Conservation (phyloP, 345 rosid genomes). For the Citrus glauca region DNA sequence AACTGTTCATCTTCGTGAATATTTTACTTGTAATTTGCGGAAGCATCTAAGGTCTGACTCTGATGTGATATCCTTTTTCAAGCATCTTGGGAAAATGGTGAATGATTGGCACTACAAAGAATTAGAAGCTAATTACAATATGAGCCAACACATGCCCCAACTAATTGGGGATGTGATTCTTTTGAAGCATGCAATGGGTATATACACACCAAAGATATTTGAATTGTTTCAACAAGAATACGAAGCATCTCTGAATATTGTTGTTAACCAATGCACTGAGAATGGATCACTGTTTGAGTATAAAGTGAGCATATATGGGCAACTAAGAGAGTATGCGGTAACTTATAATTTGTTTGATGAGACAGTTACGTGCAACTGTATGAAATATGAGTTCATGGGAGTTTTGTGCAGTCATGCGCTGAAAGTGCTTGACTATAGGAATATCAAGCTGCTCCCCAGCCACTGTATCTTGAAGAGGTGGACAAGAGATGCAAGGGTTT, state of each 20-base stretch:
- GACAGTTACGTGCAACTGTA: constrained; percentile 24
- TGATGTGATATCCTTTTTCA: constrained; percentile 27
- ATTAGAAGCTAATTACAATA: constrained; percentile 32
- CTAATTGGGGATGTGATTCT: constrained; percentile 29
- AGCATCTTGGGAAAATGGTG: constrained; percentile 24
- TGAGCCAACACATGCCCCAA: constrained; percentile 23
- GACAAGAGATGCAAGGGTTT: constrained; percentile 31
- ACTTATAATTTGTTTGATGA: constrained; percentile 16
- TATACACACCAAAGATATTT: constrained; percentile 27
- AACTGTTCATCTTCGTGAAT: constrained; percentile 9
- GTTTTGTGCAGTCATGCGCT: constrained; percentile 31
- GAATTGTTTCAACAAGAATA: constrained; percentile 30
- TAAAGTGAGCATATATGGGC: constrained; percentile 24
- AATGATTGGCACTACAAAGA: constrained; percentile 33
- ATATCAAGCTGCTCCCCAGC: constrained; percentile 23
- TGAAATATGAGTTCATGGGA: constrained; percentile 36
- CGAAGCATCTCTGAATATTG: constrained; percentile 26
- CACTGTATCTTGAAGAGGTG: constrained; percentile 31
- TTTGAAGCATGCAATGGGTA: constrained; percentile 27
- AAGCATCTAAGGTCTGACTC: constrained; percentile 24
- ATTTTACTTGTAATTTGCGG: constrained; percentile 20
- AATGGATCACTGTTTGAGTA: constrained; percentile 17
- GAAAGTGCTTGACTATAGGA: constrained; percentile 30
- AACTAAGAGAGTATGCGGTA: constrained; percentile 15
- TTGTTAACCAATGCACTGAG: constrained; percentile 21